Percentiles rank a stretch among this genome's conserved stretches.
Conservation (phyloP, 768 basidiomycete species). For the Lactifluus echinatus region DNA sequence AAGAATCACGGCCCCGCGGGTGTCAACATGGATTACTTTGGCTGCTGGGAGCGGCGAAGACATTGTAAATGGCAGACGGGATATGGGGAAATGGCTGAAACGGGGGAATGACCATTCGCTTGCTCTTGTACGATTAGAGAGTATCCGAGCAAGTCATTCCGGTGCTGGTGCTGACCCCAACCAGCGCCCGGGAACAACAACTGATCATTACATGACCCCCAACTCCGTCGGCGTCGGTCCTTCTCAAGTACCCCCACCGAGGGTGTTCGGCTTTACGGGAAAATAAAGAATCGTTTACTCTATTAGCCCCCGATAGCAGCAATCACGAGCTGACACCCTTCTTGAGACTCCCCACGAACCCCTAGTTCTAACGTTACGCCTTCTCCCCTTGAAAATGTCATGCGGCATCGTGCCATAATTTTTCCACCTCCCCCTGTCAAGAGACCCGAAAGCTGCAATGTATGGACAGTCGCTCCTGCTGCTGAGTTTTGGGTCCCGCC, state of each 20-base stretch:
- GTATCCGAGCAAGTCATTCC: no score
- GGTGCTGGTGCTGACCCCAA: background rate
- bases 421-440: conserved; percentile 93
- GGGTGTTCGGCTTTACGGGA: background rate
- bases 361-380: conserved; percentile 90
- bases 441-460: conserved; percentile 86
- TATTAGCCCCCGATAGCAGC: conserved; percentile 74
- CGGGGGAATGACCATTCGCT: conserved; percentile 12
- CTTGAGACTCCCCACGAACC: conserved; percentile 86
- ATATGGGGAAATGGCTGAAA: background rate
- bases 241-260: background rate
- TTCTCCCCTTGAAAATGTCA: conserved; percentile 85
- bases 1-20: conserved; percentile 86
- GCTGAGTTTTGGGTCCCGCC: conserved; percentile 83
- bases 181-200: background rate
- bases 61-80: conserved; percentile 7
- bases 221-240: conserved; percentile 17
- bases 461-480: conserved; percentile 75
- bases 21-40: conserved; percentile 89
- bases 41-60: conserved; percentile 62
- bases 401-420: conserved; percentile 86
- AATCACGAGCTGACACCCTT: conserved; percentile 79
- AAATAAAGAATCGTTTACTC: no score
- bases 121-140: background rate
- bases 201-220: conserved; percentile 2